Evolutionary conservation across 768 basidiomycete species (phyloP), one percentile per base, ranked within the genome.

Genomic region (Trametes elegans): DNA sequence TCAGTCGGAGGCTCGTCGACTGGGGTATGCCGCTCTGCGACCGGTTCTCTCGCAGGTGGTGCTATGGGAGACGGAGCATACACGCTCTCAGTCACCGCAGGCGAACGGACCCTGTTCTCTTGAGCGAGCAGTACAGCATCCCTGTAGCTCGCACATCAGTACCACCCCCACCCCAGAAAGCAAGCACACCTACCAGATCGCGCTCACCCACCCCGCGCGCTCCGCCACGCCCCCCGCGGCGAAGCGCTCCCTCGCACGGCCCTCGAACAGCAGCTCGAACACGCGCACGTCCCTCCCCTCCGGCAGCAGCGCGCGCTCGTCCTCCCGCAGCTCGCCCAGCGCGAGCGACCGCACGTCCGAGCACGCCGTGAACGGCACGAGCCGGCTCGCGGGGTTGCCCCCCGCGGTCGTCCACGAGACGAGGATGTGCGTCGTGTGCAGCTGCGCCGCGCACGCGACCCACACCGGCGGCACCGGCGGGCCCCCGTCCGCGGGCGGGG

Each of bases 171-270:
- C 23, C 13, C 34, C 32, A 46, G 36, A 39, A 19, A 38, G 52
- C 35, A n/a, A 41, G 32, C 19, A 7, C 9, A 65, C 75, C 63
- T 66, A 88, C 88, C 88, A 90, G 42, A 90, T 81, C 3, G 83
- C 79, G 62, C 84, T 85, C 45, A 90, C 78, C 88, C 88, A 90
- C 8, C 76, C 77, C 3, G 86, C 87, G 46, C 88, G 74, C 52
- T 87, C 85, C 55, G 78, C 75, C 24, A 81, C 77, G 19, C 82
- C 82, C 9, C 72, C 66, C 2, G 80, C 82, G 0, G 85, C 87
- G 65, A 90, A 88, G 50, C 74, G 80, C 64, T 88, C 84, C 49
- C 69, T 73, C 3, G 68, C 69, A 21, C 73, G 68, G 13, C 75
- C 80, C 48, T 81, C 76, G 51, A 87, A 85, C 16, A 78, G 46